These are phyloP conservation scores for Aureobasidium musti DNA, from an alignment of 2,329 filamentous ascomycete species.

Conservation along the genomic window DNA sequence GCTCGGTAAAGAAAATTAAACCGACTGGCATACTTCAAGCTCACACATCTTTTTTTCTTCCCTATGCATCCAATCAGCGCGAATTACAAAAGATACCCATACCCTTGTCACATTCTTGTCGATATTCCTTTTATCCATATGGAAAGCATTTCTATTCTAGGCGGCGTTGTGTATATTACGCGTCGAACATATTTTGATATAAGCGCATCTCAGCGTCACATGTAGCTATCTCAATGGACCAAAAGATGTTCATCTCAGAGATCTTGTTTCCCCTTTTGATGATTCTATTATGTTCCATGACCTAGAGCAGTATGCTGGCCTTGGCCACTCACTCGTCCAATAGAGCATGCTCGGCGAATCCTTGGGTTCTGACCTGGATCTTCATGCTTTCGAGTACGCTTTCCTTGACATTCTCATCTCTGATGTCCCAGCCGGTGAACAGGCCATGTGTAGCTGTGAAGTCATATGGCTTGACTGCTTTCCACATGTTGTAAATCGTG, in stretches of 20 bases:
- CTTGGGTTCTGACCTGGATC: conserved; percentile 60
- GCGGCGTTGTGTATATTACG: not conserved
- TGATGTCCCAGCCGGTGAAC: conserved; percentile 65
- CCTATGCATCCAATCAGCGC: conserved; percentile 12
- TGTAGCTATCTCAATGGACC: conserved; percentile 4
- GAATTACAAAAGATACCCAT: conserved; percentile 23
- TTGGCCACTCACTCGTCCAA: conserved; percentile 34
- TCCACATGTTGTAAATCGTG: conserved; percentile 70
- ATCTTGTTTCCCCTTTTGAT: too few species aligned
- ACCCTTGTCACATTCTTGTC: conserved; percentile 8
- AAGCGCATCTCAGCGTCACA: not conserved
- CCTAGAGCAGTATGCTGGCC: not conserved
- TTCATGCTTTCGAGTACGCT: conserved; percentile 75
- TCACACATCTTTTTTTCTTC: not conserved
- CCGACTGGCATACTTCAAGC: not conserved
- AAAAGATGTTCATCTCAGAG: not conserved
- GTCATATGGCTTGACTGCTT: conserved; percentile 60
- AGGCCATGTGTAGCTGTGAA: conserved; percentile 69
- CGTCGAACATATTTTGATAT: not conserved
- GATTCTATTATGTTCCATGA: not conserved
- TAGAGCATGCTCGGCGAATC: conserved; percentile 33
- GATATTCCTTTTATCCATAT: not conserved
- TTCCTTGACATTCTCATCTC: conserved; percentile 57
- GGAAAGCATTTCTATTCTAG: not conserved
- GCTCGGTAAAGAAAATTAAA: not conserved